Evolutionary conservation across 1,139 yeast species (phyloP), one percentile per base, ranked within the genome.

Genomic region (Blastobotrys arbuscula): DNA sequence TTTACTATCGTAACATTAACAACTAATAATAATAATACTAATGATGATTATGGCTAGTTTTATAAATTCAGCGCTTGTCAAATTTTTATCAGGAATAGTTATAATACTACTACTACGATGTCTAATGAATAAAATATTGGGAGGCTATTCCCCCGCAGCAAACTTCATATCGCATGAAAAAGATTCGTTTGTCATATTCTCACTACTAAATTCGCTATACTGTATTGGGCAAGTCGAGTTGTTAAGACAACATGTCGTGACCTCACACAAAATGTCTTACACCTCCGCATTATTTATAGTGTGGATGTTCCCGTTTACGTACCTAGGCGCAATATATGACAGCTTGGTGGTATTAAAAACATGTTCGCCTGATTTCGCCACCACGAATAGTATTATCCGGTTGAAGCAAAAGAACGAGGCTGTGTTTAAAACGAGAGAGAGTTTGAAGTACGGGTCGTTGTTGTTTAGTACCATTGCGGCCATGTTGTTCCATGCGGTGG

Each of bases 401-500:
- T 31, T 44, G n/a, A 44, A 44, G 21, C 18, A 18, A n/a, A 30
- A 31, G 16, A 44, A 44, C 33, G 42, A 38, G 38, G 42, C 42
- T 4, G 42, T 44, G 3, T 44, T 44, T 42, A 20, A 44, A 23
- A 20, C 42, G 3, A 16, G 47, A 12, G 30, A 21, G 16, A 30
- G 33, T n/a, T 18, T 44, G 16, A 37, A 44, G 33, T 38, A 30
- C 23, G 23, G 16, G 3, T 13, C 42, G 5, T n/a, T 38, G 21
- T 28, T 44, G 12, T 15, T 38, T 18, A 13, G 42, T 10, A 20
- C 24, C 5, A 31, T 44, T 2, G 23, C 15, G 8, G 42, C 47
- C 13, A 44, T 44, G 42, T 20, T 44, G 42, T 44, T 44, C 33
- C 47, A 44, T 26, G 38, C 41, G 26, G 16, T 37, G 36, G 24